phyloP scores from a whole-genome alignment of 139 green algal genomes.

The Pleodorina starrii region DNA sequence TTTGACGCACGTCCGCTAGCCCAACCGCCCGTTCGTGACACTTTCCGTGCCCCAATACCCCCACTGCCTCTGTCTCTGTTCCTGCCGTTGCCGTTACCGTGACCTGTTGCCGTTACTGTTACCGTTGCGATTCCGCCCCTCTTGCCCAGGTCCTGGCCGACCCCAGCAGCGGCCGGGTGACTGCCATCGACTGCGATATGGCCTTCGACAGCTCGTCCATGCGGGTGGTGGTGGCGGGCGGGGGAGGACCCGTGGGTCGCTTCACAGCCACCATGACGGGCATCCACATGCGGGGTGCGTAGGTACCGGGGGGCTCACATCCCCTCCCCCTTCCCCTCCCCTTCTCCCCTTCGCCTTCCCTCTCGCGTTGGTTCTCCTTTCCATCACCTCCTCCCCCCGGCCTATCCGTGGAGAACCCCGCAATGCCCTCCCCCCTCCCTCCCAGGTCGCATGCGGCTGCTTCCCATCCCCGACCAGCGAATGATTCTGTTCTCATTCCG shows the following conservation, averaged over 20 bases:
- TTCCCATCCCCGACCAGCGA: constrained; percentile 57
- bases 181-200: constrained; percentile 59
- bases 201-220: constrained; percentile 53
- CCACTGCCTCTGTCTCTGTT: no score
- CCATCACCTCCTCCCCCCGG: no score
- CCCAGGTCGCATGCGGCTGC: constrained; percentile 51
- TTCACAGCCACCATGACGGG: constrained; percentile 61
- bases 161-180: not conserved
- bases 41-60: no score
- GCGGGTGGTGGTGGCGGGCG: constrained; percentile 59
- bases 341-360: not conserved
- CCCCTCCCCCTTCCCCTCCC: no score
- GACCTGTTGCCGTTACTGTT: no score
- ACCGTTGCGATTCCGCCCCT: no score
- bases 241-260: constrained; percentile 55
- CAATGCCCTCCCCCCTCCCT: not conserved
- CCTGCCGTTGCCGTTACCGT: no score
- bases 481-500: constrained; percentile 61
- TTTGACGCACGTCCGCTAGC: no score
- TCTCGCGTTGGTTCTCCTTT: no score
- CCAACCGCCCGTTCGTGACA: no score
- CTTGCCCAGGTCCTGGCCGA: not conserved
- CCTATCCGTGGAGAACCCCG: no score
- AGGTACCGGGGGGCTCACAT: not conserved
- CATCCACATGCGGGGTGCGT: constrained; percentile 49